A percentile compares a stretch with the other conserved stretches of the same genome.
These are phyloP conservation scores for Megacollybia platyphylla DNA, from an alignment of 1,284 basidiomycete genomes.

Conservation along the genomic window DNA sequence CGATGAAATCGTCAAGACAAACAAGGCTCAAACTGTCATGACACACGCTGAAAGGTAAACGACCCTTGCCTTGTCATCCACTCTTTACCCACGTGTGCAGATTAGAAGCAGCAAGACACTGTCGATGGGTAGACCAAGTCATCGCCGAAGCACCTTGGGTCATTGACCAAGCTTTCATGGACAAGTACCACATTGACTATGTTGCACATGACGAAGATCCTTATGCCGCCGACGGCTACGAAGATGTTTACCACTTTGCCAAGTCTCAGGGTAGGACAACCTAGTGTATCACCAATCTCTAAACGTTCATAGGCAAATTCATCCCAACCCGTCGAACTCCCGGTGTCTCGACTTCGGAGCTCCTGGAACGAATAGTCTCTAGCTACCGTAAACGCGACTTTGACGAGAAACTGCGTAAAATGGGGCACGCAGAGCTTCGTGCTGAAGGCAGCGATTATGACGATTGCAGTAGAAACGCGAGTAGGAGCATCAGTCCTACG, in stretches of 20 bases:
- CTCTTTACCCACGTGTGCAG: constrained; percentile 15
- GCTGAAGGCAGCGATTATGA: constrained; percentile 42
- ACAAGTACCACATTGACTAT: constrained; percentile 85
- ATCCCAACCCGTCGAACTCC: constrained; percentile 92
- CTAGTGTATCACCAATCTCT: constrained; percentile 4
- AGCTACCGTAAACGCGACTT: constrained; percentile 76
- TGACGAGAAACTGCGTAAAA: constrained; percentile 82
- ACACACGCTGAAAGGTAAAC: constrained; percentile 70
- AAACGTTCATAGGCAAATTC: constrained; percentile 62
- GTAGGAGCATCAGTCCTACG: constrained; percentile 7
- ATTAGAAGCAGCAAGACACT: constrained; percentile 83
- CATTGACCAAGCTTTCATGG: constrained; percentile 71
- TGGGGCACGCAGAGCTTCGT: constrained; percentile 64
- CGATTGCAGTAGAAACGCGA: constrained; percentile 9
- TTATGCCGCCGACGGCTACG: constrained; percentile 61
- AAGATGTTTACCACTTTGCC: constrained; percentile 80
- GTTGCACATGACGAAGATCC: constrained; percentile 92
- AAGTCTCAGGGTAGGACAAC: constrained; percentile 59
- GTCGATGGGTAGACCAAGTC: constrained; percentile 96
- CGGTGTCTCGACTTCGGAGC: constrained; percentile 86
- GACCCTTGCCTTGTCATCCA: constrained; percentile 10
- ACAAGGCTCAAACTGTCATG: constrained; percentile 80
- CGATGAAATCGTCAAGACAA: constrained; percentile 61
- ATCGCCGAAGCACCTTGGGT: constrained; percentile 93
- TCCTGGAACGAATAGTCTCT: constrained; percentile 81